Evolutionary conservation across 805 yeast species (phyloP).

Genomic region (Starmerella khaoyaiensis): DNA sequence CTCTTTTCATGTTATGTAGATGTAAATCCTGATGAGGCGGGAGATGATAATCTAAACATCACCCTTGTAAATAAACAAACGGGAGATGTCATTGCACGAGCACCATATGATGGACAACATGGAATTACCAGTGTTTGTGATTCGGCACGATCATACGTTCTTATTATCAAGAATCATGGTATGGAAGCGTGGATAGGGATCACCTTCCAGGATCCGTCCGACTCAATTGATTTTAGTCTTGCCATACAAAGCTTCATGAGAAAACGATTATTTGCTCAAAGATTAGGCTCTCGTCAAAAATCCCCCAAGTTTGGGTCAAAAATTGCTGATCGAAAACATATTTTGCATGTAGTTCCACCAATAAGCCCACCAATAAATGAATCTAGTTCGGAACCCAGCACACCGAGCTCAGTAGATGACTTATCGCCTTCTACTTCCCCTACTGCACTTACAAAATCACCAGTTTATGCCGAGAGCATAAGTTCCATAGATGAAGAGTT

Average conservation of each 20-base stretch:
- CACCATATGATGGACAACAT: constrained; percentile 25
- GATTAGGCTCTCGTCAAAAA: constrained; percentile 11
- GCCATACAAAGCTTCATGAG: constrained; percentile 28
- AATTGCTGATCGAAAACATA: neutral
- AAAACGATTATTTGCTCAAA: constrained; percentile 10
- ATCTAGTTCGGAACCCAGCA: neutral
- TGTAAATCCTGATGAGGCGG: constrained; percentile 16
- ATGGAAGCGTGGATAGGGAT: constrained; percentile 33
- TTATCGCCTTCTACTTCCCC: neutral
- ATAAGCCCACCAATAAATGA: no score
- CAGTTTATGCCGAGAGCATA: constrained; percentile 5
- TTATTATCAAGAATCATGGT: constrained; percentile 27
- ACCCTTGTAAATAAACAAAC: constrained; percentile 25
- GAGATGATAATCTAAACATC: constrained; percentile 20
- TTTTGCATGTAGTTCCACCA: neutral
- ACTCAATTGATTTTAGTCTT: constrained; percentile 30
- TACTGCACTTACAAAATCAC: neutral
- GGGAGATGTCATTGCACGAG: constrained; percentile 28
- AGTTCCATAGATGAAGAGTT: constrained; percentile 26
- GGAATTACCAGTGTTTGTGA: constrained; percentile 28
- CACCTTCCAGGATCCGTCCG: constrained; percentile 28
- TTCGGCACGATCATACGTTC: constrained; percentile 29
- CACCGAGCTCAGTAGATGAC: constrained; percentile 1
- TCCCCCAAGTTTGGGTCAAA: neutral
- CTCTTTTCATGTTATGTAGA: constrained; percentile 13